phyloP scores from a whole-genome alignment of 441 rosid genomes.

The Macaranga tanarius region DNA sequence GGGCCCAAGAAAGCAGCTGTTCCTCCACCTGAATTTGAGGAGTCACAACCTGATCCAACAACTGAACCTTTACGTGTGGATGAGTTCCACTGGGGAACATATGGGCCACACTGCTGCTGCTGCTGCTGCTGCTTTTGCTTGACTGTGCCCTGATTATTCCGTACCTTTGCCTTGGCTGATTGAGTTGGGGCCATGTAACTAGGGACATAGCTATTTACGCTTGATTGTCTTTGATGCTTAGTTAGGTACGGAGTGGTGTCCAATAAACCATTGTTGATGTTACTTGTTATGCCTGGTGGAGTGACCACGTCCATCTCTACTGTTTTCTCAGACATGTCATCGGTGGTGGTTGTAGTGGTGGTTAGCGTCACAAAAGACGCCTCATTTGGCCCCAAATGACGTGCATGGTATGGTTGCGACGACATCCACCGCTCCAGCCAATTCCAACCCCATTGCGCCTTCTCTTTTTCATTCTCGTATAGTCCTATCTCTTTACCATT shows the following conservation, averaged over 20 bases:
- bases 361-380: conserved; percentile 51
- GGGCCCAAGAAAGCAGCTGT: conserved; percentile 36
- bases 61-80: conserved; percentile 52
- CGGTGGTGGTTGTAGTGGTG: conserved; percentile 46
- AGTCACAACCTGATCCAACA: conserved; percentile 53
- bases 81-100: conserved; percentile 64
- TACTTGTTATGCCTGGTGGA: conserved; percentile 32
- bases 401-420: conserved; percentile 52
- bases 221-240: conserved; percentile 38
- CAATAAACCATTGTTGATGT: conserved; percentile 20
- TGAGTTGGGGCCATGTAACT: conserved; percentile 89
- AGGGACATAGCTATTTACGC: conserved; percentile 39
- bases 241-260: conserved; percentile 34
- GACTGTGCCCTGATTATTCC: conserved; percentile 37
- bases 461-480: conserved; percentile 39
- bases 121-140: conserved; percentile 23
- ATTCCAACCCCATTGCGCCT: conserved; percentile 78
- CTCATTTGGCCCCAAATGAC: conserved; percentile 39
- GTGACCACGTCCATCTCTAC: conserved; percentile 66
- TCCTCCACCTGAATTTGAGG: conserved; percentile 73
- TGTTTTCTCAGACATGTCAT: conserved; percentile 74
- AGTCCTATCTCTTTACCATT: conserved; percentile 35
- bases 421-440: conserved; percentile 98
- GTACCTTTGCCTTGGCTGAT: conserved; percentile 85
- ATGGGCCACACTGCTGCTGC: conserved; percentile 40